These are phyloP conservation scores for Sporothrix sp. DNA, from an alignment of 2,329 filamentous ascomycete species.

Conservation along the genomic window DNA sequence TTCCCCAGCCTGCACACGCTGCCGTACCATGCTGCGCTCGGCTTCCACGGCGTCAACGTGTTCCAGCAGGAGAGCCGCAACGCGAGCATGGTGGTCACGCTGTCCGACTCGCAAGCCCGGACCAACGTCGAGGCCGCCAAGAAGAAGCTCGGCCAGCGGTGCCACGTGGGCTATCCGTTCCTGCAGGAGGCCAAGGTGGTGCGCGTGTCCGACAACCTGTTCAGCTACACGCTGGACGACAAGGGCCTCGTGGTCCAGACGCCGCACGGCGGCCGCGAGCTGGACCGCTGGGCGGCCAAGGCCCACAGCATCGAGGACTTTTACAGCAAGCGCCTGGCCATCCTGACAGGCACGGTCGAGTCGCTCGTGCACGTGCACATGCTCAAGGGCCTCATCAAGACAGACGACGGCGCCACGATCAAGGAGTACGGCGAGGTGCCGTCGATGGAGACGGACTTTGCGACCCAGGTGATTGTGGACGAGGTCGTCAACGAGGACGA, in stretches of 20 bases:
- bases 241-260: constrained; percentile 56
- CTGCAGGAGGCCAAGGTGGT: constrained; percentile 86
- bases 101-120: constrained; percentile 63
- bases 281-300: constrained; percentile 76
- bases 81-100: constrained; percentile 87
- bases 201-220: constrained; percentile 84
- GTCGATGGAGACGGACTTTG: constrained; percentile 80
- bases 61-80: constrained; percentile 95
- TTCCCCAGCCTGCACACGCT: constrained; percentile 86
- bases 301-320: constrained; percentile 71
- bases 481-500: constrained; percentile 83
- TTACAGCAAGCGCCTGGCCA: constrained; percentile 86
- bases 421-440: constrained; percentile 87
- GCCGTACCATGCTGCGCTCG: constrained; percentile 70
- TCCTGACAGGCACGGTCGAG: constrained; percentile 78
- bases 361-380: constrained; percentile 87
- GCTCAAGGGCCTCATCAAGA: constrained; percentile 83
- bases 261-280: constrained; percentile 66
- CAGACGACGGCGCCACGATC: constrained; percentile 77
- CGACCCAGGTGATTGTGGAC: constrained; percentile 84
- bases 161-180: constrained; percentile 91
- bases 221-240: constrained; percentile 68
- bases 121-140: constrained; percentile 65
- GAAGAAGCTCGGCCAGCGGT: constrained; percentile 69
- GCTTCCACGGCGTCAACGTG: constrained; percentile 83